Evolutionary conservation across 2,329 filamentous ascomycete species (phyloP), one percentile per base, ranked within the genome.

Genomic region (Aureobasidium sp.): DNA sequence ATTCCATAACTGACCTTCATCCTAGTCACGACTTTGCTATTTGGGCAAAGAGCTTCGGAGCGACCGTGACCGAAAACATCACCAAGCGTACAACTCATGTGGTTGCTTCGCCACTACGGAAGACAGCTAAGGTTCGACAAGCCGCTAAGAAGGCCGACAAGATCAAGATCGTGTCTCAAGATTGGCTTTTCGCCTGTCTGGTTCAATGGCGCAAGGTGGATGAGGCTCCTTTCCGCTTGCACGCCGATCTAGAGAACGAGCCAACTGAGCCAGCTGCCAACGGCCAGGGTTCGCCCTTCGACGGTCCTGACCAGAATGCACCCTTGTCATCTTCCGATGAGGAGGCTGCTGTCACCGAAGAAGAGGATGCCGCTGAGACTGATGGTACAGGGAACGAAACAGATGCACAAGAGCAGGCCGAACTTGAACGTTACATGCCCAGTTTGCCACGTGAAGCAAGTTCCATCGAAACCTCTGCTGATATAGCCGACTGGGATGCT

Each of bases 111-210:
- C 85, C 84, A 20, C 80, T 84, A 17, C 81, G 88, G 27, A 86
- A 92, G 26, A 97, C 94, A 0, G 88, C 90, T 59, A 99, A 99
- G 76, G 91, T 97, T 47, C 87, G 90, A 52, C 88, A 92, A 73
- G 94, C 94, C 0, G 87, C 89, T 15, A 85, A 87, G 66, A 88
- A 91, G 61, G 80, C 88, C 0, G 84, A 85, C 17, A 66, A 71
- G 57, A 89, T 97, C 74, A 92, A 91, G 72, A 96, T 99, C 63
- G 94, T 99, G 52, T 91, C 88, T 68, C 89, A 91, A 59, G 86
- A 90, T 69, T 99, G 94, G 94, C 84, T 99, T 34, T 82, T 87
- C 36, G 88, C 92, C 67, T 95, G 87, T 61, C 85, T 97, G 66
- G 88, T 86, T 29, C 87, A 88, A 72, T 99, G 94, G 94, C 80